phyloP scores from a whole-genome alignment of 2,329 filamentous ascomycete genomes.

The Hypoxylon rubiginosum region DNA sequence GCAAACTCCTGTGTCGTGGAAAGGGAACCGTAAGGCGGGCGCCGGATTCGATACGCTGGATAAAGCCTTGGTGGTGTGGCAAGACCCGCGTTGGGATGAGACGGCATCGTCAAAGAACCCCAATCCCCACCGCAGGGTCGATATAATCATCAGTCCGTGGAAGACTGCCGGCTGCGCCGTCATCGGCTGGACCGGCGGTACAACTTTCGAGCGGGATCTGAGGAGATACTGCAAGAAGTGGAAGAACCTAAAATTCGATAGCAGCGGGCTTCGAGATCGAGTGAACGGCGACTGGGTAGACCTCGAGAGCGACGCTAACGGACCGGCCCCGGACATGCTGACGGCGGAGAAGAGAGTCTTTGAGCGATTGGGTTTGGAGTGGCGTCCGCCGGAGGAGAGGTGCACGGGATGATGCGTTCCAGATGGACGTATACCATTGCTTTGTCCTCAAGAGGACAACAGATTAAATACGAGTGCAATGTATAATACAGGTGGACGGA shows the following conservation, averaged over 20 bases:
- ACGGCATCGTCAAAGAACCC: slow-evolving; percentile 69
- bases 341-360: slow-evolving; percentile 87
- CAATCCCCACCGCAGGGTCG: slow-evolving; percentile 85
- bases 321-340: slow-evolving; percentile 71
- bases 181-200: slow-evolving; percentile 88
- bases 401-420: slow-evolving; percentile 64
- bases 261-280: slow-evolving; percentile 82
- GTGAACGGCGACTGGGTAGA: slow-evolving; percentile 78
- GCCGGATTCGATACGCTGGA: slow-evolving; percentile 88
- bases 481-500: too few relatives aligned
- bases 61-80: slow-evolving; percentile 94
- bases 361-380: slow-evolving; percentile 78
- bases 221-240: slow-evolving; percentile 81
- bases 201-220: slow-evolving; percentile 90
- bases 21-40: slow-evolving; percentile 60
- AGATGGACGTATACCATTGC: too few relatives aligned
- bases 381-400: slow-evolving; percentile 74
- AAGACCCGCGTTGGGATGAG: slow-evolving; percentile 69
- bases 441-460: too few relatives aligned
- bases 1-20: slow-evolving; percentile 71
- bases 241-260: slow-evolving; percentile 87
- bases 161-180: slow-evolving; percentile 89
- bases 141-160: slow-evolving; percentile 93
- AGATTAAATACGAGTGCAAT: too few relatives aligned
- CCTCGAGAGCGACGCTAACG: slow-evolving; percentile 64